These are phyloP conservation scores for Endocladia muricata DNA, from an alignment of 31 red algal genomes.

Conservation along the genomic window DNA sequence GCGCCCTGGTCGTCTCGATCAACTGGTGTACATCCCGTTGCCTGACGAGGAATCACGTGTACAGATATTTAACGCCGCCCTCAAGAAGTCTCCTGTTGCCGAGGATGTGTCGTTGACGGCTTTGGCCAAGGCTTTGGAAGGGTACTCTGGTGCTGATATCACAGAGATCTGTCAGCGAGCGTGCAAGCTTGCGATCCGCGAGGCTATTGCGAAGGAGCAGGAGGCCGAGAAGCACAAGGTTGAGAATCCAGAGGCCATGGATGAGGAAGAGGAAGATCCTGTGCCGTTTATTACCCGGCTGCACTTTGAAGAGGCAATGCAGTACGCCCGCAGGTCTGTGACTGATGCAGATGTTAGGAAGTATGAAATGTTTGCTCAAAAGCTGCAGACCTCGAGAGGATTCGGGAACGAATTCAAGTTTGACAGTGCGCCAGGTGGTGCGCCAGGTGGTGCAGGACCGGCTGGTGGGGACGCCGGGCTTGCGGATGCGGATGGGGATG, in stretches of 20 bases:
- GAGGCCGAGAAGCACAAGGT: constrained; percentile 68
- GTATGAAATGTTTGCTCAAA: constrained; percentile 99
- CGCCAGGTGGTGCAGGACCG: constrained; percentile 46
- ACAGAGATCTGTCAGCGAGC: constrained; percentile 99
- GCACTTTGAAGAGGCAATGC: constrained; percentile 99
- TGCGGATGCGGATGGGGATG: constrained; percentile 74
- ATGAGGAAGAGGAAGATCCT: constrained; percentile 89
- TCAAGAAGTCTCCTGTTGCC: constrained; percentile 95
- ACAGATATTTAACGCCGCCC: constrained; percentile 93
- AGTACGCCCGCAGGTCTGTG: constrained; percentile 92
- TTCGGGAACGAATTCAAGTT: constrained; percentile 99
- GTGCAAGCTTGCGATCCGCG: constrained; percentile 98
- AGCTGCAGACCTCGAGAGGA: constrained; percentile 89
- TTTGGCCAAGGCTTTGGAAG: constrained; percentile 86
- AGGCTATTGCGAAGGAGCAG: constrained; percentile 90
- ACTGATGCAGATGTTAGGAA: constrained; percentile 93
- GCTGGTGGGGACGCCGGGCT: constrained; percentile 52
- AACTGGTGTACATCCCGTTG: constrained; percentile 99
- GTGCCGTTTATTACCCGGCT: constrained; percentile 94
- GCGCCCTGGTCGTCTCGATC: constrained; percentile 98
- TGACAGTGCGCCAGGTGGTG: constrained; percentile 38
- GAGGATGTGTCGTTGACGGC: constrained; percentile 87
- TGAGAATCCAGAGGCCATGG: constrained; percentile 75
- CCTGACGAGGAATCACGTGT: constrained; percentile 91
- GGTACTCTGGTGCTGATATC: constrained; percentile 99